These are phyloP conservation scores for Hypseocharis bilobata DNA, from an alignment of 441 rosid species.

Conservation along the genomic window DNA sequence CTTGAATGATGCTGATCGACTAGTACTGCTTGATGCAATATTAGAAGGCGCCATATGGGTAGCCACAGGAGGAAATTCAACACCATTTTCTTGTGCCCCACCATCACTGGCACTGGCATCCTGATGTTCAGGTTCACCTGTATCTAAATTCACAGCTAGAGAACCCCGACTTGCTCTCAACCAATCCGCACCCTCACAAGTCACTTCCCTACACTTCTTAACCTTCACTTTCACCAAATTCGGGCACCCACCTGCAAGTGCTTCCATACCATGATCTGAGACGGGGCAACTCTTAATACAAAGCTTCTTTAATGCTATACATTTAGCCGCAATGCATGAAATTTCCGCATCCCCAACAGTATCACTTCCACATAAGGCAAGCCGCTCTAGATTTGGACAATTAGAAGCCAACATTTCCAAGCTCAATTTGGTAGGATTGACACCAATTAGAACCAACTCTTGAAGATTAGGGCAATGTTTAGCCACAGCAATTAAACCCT, in stretches of 20 bases:
- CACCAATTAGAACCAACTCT: background rate
- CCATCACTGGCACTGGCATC: too few relatives aligned
- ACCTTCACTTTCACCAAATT: slow-evolving; percentile 47
- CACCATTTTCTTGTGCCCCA: too few relatives aligned
- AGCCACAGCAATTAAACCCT: background rate
- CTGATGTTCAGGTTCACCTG: too few relatives aligned
- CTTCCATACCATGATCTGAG: slow-evolving; percentile 37
- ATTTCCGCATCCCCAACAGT: slow-evolving; percentile 47
- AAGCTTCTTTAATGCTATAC: slow-evolving; percentile 37
- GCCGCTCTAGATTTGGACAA: slow-evolving; percentile 38
- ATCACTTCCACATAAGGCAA: slow-evolving; percentile 46
- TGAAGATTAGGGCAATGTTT: background rate
- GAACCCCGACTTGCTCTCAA: too few relatives aligned
- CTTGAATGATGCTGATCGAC: too few relatives aligned
- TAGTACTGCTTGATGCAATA: too few relatives aligned
- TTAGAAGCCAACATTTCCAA: slow-evolving; percentile 29
- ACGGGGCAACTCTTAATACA: slow-evolving; percentile 61
- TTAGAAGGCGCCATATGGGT: too few relatives aligned
- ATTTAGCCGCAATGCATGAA: slow-evolving; percentile 31
- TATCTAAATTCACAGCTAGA: too few relatives aligned
- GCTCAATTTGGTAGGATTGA: background rate
- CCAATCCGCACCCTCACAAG: background rate
- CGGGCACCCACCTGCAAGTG: slow-evolving; percentile 40
- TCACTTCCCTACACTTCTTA: slow-evolving; percentile 46
- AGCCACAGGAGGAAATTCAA: too few relatives aligned